Evolutionary conservation across 441 rosid genomes (phyloP).

Genomic region (Hypseocharis bilobata): DNA sequence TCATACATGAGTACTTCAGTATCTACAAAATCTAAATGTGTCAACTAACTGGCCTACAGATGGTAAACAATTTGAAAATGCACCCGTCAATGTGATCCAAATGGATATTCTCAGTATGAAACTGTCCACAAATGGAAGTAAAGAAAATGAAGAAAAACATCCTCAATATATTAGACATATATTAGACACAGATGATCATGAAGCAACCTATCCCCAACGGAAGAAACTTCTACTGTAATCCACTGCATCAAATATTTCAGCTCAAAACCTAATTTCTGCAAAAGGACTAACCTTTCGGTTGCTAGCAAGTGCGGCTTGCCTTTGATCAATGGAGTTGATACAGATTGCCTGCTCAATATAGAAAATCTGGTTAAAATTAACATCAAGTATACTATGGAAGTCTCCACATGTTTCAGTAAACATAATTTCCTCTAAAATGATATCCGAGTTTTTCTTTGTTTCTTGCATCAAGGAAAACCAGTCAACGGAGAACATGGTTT

Average conservation of each 20-base stretch:
- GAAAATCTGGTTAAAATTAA: constrained; percentile 15
- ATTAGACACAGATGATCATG: not conserved
- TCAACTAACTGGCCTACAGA: not conserved
- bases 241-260: not conserved
- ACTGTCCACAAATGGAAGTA: not conserved
- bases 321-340: constrained; percentile 56
- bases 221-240: not conserved
- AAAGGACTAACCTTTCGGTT: constrained; percentile 67
- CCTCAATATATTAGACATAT: not conserved
- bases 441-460: not conserved
- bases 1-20: not conserved
- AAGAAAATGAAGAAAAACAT: not conserved
- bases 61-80: not conserved
- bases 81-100: not conserved
- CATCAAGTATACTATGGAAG: constrained; percentile 13
- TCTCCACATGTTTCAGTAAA: not conserved
- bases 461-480: not conserved
- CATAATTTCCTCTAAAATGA: not conserved
- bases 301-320: constrained; percentile 78
- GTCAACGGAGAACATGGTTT: constrained; percentile 15
- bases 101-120: not conserved
- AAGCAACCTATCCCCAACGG: not conserved
- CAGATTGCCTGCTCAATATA: constrained; percentile 66
- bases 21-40: not conserved
- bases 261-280: constrained; percentile 14